A percentile compares a stretch with the other conserved stretches of the same genome.
Evolutionary conservation across 2,329 filamentous ascomycete species (phyloP).

Genomic region (Cordyceps javanica): DNA sequence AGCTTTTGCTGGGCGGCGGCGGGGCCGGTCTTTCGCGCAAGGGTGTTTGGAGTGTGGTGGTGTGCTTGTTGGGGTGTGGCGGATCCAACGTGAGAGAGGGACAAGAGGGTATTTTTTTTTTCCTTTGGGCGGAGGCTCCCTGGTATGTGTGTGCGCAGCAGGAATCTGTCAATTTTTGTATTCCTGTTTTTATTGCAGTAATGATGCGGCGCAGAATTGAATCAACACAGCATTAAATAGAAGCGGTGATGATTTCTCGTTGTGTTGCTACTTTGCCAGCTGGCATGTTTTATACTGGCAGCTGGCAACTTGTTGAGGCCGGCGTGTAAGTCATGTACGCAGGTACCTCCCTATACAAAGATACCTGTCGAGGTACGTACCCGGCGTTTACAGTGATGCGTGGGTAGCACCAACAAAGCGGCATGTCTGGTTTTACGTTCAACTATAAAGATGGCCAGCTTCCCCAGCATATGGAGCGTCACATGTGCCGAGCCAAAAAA

Average conservation of each 20-base stretch:
- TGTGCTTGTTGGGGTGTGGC: not conserved
- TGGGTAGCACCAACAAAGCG: not conserved
- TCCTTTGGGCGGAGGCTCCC: not conserved
- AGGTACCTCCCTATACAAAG: no score
- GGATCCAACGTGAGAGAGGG: no score
- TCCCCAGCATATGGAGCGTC: not conserved
- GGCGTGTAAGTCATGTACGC: not conserved
- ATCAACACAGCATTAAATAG: not conserved
- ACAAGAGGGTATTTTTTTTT: no score
- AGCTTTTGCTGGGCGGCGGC: no score
- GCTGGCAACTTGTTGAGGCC: not conserved
- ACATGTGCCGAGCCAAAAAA: constrained; percentile 1
- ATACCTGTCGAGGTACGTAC: not conserved
- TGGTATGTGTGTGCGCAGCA: not conserved
- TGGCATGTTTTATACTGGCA: not conserved
- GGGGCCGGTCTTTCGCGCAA: no score
- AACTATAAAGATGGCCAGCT: not conserved
- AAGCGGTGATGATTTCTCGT: not conserved
- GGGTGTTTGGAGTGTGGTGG: no score
- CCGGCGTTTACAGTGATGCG: not conserved
- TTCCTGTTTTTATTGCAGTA: not conserved
- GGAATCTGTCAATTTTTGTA: not conserved
- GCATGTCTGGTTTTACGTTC: no score
- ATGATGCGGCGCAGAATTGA: not conserved
- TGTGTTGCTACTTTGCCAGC: not conserved